phyloP scores from a whole-genome alignment of 345 rosid species.

The Bruguiera parviflora region DNA sequence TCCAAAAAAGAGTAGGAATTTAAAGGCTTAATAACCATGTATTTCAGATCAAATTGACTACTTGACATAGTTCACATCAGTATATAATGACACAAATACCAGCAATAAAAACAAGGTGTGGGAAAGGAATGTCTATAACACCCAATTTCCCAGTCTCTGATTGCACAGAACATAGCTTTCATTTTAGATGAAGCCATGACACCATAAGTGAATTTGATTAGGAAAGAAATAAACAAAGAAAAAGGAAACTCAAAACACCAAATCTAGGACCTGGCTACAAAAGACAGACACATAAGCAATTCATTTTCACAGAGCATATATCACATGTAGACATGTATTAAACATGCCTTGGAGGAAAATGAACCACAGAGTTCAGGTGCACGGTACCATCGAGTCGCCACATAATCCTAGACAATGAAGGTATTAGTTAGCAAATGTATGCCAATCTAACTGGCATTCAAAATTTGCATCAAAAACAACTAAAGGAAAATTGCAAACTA shows the following conservation, averaged over 20 bases:
- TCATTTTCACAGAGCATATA: neutral
- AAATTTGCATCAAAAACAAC: neutral
- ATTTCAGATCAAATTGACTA: neutral
- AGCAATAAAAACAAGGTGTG: neutral
- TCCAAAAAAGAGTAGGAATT: too few relatives aligned
- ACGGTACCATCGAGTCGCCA: conserved; percentile 99
- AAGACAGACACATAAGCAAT: neutral
- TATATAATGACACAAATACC: neutral
- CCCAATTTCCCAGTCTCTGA: too few relatives aligned
- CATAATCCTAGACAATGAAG: conserved; percentile 78
- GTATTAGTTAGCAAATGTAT: conserved; percentile 27
- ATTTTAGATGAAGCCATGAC: too few relatives aligned
- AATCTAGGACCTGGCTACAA: neutral
- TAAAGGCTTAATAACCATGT: too few relatives aligned
- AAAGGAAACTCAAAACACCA: neutral
- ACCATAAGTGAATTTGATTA: neutral
- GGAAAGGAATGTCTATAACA: too few relatives aligned
- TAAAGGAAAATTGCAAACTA: neutral
- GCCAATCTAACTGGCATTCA: neutral
- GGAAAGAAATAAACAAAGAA: neutral
- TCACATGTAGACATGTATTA: conserved; percentile 2
- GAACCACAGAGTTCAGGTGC: conserved; percentile 99
- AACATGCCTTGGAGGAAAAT: conserved; percentile 76
- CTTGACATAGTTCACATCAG: neutral
- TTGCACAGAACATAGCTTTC: too few relatives aligned